These are phyloP conservation scores for Dryas octopetala DNA, from an alignment of 306 rosid species.

Conservation along the genomic window DNA sequence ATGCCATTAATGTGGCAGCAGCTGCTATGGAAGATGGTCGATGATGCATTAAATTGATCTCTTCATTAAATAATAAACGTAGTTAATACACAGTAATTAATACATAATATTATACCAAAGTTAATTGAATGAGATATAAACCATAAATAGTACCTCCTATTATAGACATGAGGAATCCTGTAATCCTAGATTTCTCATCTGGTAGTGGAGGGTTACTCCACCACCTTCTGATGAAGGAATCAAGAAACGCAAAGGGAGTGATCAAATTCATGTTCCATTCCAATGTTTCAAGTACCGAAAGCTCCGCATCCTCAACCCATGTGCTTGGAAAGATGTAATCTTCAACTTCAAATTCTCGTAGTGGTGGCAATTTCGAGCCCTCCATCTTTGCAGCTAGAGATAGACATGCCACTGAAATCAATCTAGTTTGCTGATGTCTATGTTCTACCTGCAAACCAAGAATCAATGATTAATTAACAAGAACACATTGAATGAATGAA, in stretches of 20 bases:
- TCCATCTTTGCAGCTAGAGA: constrained; percentile 85
- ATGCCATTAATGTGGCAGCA: constrained; percentile 61
- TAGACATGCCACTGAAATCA: constrained; percentile 73
- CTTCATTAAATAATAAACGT: constrained; percentile 38
- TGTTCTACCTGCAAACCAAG: neutral
- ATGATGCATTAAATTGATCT: constrained; percentile 54
- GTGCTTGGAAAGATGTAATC: constrained; percentile 34
- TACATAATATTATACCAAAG: neutral
- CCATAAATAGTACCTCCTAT: constrained; percentile 44
- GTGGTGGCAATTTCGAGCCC: constrained; percentile 46
- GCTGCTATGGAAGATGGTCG: constrained; percentile 76
- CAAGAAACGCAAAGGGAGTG: constrained; percentile 70
- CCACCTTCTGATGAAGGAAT: constrained; percentile 54
- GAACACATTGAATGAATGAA: neutral
- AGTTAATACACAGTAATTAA: neutral
- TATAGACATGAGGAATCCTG: constrained; percentile 45
- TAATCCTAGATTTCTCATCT: constrained; percentile 28
- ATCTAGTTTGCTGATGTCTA: constrained; percentile 30
- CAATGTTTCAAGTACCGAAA: constrained; percentile 63
- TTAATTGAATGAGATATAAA: neutral
- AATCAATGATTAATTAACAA: too few species aligned
- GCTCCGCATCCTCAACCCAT: constrained; percentile 70
- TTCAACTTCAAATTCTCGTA: constrained; percentile 42
- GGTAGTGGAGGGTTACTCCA: constrained; percentile 39
- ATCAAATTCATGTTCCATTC: constrained; percentile 66